A percentile compares a stretch with the other conserved stretches of the same genome.
These are phyloP conservation scores for Claviceps sp. DNA, from an alignment of 2,329 filamentous ascomycete genomes.

Conservation along the genomic window DNA sequence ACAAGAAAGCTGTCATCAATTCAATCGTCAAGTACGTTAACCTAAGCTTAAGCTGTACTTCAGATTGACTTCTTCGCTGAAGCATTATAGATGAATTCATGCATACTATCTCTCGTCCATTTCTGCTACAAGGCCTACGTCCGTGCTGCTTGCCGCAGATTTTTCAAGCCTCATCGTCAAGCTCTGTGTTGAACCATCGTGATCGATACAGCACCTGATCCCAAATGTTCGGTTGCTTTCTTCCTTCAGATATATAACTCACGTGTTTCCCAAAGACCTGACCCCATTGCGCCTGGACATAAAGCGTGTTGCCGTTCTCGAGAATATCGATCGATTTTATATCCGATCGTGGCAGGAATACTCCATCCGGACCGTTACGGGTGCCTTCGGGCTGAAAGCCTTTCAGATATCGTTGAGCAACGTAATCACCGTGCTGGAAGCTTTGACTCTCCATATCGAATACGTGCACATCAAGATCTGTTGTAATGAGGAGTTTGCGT, in stretches of 20 bases:
- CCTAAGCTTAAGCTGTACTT: no score
- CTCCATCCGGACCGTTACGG: neutral
- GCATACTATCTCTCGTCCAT: no score
- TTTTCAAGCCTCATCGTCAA: neutral
- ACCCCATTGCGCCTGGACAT: constrained; percentile 1
- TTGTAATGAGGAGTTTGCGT: constrained; percentile 1
- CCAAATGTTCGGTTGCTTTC: neutral
- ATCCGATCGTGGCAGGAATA: neutral
- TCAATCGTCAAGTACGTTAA: no score
- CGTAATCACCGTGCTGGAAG: neutral
- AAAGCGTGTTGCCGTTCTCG: neutral
- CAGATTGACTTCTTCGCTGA: no score
- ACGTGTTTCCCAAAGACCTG: neutral
- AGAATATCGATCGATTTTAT: neutral
- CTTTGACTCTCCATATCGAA: neutral
- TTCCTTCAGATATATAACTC: neutral
- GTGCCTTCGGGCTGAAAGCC: neutral
- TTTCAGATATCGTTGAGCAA: neutral
- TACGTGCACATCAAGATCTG: constrained; percentile 1
- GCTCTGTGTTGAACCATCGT: neutral
- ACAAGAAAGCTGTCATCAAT: no score
- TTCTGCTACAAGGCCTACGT: neutral
- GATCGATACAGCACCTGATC: neutral
- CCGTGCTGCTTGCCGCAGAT: neutral
- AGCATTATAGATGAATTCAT: no score